Base-by-base conservation (phyloP, 2,329 filamentous ascomycete species). In the Boeremia exigua region DNA sequence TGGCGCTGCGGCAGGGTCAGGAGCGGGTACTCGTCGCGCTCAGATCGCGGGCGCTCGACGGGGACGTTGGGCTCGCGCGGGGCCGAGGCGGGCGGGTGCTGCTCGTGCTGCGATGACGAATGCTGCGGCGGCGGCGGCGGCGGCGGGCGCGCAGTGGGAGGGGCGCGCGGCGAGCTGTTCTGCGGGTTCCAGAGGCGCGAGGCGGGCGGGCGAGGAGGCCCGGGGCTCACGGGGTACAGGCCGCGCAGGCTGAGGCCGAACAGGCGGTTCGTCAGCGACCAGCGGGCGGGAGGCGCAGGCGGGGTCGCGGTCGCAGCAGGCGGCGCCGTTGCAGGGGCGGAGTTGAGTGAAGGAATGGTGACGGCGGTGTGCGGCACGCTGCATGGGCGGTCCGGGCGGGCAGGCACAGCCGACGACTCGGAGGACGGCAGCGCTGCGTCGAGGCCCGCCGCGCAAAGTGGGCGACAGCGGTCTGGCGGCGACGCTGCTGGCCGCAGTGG, bases 151-250 rank as follows among this genome's bases (percentile, higher is more conserved):
- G 79, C 80, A 29, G 72, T 55, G 50, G 65, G 67, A 37, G 69
- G 60, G 33, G 65, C 61, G 55, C 83, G 81, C 36, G 84, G 85
- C 43, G 85, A 82, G 74, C 84, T 81, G 68, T 87, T 87, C 66
- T 85, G 79, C 33, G 85, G 85, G 70, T 86, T 86, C 76, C 84
- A 85, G 58, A 87, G 80, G 54, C 83, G 79, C 49, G 82, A 80
- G 30, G 81, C 77, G 50, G 80, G 77, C 29, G 74, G 64, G 47
- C 73, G 72, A 17, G 70, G 72, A 28, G 65, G 64, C 29, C 54
- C 57, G 48, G 59, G 43, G 19, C 11, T 32, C 12, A 46, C 40
- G 29, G 46, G 39, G 67, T 58, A 72, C 56, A 68, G 60, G 46
- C 53, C 50, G 58, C 62, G 56, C 50, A 69, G 68, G 43, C 73